These are phyloP conservation scores for Aureobasidium namibiae DNA, from an alignment of 2,329 filamentous ascomycete genomes.

Conservation along the genomic window DNA sequence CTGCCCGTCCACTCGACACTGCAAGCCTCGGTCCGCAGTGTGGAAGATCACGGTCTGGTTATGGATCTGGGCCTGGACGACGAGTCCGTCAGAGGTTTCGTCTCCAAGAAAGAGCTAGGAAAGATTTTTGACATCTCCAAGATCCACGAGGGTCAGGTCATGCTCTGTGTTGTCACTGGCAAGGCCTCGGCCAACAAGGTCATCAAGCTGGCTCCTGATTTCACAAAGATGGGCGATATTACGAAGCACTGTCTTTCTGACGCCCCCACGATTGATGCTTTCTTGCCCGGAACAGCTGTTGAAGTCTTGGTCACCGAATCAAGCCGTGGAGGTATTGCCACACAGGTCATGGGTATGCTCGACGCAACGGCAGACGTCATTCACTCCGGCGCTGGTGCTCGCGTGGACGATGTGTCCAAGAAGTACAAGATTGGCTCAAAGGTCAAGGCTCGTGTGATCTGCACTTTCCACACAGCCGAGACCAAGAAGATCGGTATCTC, in stretches of 20 bases:
- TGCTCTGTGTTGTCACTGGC: constrained; percentile 72
- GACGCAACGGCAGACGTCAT: constrained; percentile 86
- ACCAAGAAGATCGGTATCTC: constrained; percentile 82
- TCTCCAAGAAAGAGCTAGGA: constrained; percentile 76
- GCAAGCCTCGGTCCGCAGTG: constrained; percentile 80
- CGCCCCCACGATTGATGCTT: constrained; percentile 80
- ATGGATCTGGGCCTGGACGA: constrained; percentile 81
- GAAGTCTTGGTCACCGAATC: constrained; percentile 76
- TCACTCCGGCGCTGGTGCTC: constrained; percentile 67
- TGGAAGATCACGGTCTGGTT: constrained; percentile 91
- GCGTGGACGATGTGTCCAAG: constrained; percentile 60
- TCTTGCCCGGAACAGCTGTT: constrained; percentile 83
- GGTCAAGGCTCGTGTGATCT: constrained; percentile 78
- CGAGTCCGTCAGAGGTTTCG: constrained; percentile 65
- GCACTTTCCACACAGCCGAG: constrained; percentile 72
- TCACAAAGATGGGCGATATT: constrained; percentile 54
- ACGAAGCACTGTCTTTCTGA: constrained; percentile 61
- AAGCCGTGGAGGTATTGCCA: constrained; percentile 64
- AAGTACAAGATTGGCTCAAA: constrained; percentile 79
- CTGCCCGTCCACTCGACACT: constrained; percentile 68
- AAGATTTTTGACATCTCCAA: constrained; percentile 50
- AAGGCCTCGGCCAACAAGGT: constrained; percentile 72
- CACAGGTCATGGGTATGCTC: constrained; percentile 86
- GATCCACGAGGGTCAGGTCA: constrained; percentile 73
- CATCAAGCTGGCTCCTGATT: constrained; percentile 71